Evolutionary conservation across 805 yeast genomes (phyloP), one percentile per base, ranked within the genome.

Genomic region (Cyberlindnera samutprakarnensis): DNA sequence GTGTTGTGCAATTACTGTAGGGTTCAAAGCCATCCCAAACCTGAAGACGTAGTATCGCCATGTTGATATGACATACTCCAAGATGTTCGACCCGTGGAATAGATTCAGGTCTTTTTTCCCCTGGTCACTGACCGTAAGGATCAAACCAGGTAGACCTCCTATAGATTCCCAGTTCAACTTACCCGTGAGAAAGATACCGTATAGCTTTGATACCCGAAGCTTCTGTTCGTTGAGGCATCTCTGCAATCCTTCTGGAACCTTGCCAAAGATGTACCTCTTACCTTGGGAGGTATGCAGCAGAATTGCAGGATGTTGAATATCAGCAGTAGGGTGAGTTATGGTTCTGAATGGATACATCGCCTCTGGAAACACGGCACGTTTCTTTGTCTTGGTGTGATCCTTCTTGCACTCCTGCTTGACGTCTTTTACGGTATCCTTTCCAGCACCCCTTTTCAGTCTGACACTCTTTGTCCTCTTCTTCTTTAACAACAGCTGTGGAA

Each of bases 81-180:
- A 35, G 18, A 73, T 49, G 3, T 61, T 51, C 27, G 57, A 61
- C n/a, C 78, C 72, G 30, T 75, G 70, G 44, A 58, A 68, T 1
- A 85, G 58, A n/a, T 66, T 66, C 23, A 83, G 51, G 6, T 64
- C 64, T 29, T 70, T 68, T 39, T 69, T 65, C 2, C 86, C 87
- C 44, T 85, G 82, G 44, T 86, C 96, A 35, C 84, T 76, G 11
- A 82, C 64, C 0, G 96, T 85, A 31, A 90, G 59, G 30, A 90
- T 72, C 46, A 85, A 59, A 0, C 98, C 98, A 0, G 97, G 96
- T 6, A 90, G 56, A 0, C 98, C 98, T n/a, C 94, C 85, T 3
- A 86, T 59, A n/a, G 78, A 67, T 6, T 68, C 54, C 96, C 96
- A 90, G 33, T 69, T 56, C 9, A 83, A 39, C n/a, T 61, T 62